Evolutionary conservation across 345 rosid genomes (phyloP).

Genomic region (Citrus cavaleriei): DNA sequence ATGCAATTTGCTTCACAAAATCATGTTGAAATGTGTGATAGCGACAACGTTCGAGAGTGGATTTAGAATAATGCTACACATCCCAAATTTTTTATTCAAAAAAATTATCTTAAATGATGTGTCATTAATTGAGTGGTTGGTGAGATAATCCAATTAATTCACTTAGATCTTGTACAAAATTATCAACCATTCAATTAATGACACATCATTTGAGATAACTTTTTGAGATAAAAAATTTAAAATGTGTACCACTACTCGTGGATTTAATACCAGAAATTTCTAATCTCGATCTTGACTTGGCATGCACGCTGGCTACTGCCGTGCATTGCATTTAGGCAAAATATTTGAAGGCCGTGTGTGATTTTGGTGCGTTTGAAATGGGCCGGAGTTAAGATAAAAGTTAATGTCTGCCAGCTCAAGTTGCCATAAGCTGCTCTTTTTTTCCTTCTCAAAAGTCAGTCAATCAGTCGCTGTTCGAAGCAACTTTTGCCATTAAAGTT

Average conservation of each 20-base stretch:
- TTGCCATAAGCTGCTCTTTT: neutral
- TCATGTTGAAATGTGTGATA: neutral
- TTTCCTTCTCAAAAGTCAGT: neutral
- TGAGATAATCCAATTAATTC: too few species aligned
- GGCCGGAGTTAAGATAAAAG: neutral
- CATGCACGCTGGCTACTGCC: neutral
- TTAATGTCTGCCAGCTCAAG: constrained; percentile 10
- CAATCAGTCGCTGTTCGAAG: neutral
- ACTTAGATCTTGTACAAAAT: too few species aligned
- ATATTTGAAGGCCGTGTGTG: neutral
- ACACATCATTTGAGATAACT: too few species aligned
- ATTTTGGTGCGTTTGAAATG: neutral
- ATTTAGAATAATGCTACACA: too few species aligned
- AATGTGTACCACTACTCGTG: too few species aligned
- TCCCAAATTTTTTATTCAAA: too few species aligned
- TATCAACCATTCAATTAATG: too few species aligned
- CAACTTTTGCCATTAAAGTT: neutral
- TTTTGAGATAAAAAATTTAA: too few species aligned
- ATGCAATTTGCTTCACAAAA: neutral
- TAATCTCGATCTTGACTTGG: neutral
- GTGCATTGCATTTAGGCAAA: neutral
- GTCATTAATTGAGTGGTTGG: too few species aligned
- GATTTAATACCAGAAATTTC: too few species aligned
- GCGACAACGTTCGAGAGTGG: too few species aligned
- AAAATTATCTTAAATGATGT: too few species aligned